Evolutionary conservation across 2,329 filamentous ascomycete genomes (phyloP), one percentile per base, ranked within the genome.

Genomic region (Davidsoniella virescens): DNA sequence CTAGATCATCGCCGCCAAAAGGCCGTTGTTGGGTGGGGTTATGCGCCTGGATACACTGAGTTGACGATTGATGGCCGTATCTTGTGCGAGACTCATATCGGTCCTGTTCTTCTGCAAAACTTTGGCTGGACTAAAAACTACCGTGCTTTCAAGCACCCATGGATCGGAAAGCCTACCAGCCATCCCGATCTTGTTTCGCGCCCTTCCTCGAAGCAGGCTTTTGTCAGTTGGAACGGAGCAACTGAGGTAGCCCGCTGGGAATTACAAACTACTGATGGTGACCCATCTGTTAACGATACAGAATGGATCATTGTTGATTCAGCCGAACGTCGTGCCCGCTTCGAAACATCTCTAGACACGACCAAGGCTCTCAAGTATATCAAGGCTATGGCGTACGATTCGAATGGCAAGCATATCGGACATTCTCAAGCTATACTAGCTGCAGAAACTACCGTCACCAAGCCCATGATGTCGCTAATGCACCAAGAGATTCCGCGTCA

Each of bases 21-120:
- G 52, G 68, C 68, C 5, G 61, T 79, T 40, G 68, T 79, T 33
- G 72, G 73, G 54, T 80, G 75, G 74, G 75, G 76, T 4, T 67
- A 66, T 0, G 65, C 67, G 16, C 69, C 69, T 0, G 68, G 67
- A 2, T 56, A 70, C 18, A 73, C 69, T 5, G 70, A 71, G 55
- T 67, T 71, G 56, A 63, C 64, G 0, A 56, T 62, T 1, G 65
- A 70, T n/a, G 74, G 74, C 7, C 60, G 65, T 7, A 59, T 70
- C 3, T 62, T 78, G 16, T 75, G 75, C 63, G 71, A 78, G 52
- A 65, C 65, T 2, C 71, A 72, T 56, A 63, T 75, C 33, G 65
- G 64, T 45, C 60, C 61, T 1, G 56, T 66, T 56, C 44, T 58
- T 47, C 50, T 67, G 54, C 60, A 59, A 52, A 58, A 59, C 56